A percentile compares a stretch with the other conserved stretches of the same genome.
Evolutionary conservation across 495 filamentous ascomycete genomes (phyloP).

Genomic region (Lophiotrema nucula): DNA sequence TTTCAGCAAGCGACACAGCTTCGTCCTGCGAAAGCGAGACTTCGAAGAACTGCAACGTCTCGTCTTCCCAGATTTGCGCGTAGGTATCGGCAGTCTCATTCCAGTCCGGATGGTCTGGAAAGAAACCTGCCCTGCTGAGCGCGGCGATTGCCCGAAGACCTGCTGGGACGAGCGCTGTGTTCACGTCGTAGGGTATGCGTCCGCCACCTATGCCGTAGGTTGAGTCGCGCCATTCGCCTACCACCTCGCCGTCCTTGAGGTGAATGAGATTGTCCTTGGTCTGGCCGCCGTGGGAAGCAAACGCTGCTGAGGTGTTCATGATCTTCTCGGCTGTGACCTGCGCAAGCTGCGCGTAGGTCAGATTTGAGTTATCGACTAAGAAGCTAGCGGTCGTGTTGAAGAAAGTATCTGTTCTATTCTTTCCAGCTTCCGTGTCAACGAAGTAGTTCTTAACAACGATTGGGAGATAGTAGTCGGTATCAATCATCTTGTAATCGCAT

Average conservation of each 20-base stretch:
- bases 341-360: constrained; percentile 54
- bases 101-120: constrained; percentile 52
- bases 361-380: constrained; percentile 49
- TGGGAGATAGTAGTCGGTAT: constrained; percentile 63
- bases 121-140: constrained; percentile 52
- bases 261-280: constrained; percentile 56
- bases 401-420: constrained; percentile 46
- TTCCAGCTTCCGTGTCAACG: constrained; percentile 48
- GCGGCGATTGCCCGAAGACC: constrained; percentile 57
- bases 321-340: constrained; percentile 56
- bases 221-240: constrained; percentile 65
- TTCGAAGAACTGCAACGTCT: constrained; percentile 59
- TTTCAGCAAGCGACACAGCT: constrained; percentile 48
- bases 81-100: constrained; percentile 46
- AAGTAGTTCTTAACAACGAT: constrained; percentile 61
- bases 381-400: constrained; percentile 49
- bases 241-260: constrained; percentile 54
- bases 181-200: constrained; percentile 65
- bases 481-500: constrained; percentile 65
- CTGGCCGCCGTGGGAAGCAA: constrained; percentile 49
- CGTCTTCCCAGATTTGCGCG: constrained; percentile 63
- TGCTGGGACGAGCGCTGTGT: constrained; percentile 61
- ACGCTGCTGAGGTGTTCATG: constrained; percentile 55
- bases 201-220: constrained; percentile 61
- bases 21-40: constrained; percentile 44